These are phyloP conservation scores for Phlyctochytrium arcticum DNA, from an alignment of 192 early-diverging fungal genomes.

Conservation along the genomic window DNA sequence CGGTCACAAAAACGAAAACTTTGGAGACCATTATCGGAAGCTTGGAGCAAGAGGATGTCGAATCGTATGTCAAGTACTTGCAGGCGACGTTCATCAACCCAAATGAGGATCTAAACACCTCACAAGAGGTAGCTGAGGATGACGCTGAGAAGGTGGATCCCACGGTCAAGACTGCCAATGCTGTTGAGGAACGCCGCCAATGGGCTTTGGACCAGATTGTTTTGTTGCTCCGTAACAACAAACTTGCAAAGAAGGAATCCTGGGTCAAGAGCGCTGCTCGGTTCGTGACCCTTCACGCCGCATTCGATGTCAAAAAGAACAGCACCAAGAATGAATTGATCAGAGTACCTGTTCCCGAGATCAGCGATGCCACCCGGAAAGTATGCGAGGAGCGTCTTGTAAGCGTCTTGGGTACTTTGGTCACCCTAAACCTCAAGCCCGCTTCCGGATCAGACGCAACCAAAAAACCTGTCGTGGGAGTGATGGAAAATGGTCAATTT, in stretches of 20 bases:
- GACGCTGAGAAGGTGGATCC: too few relatives aligned
- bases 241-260: constrained; percentile 71
- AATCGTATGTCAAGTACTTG: constrained; percentile 70
- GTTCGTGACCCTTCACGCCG: constrained; percentile 69
- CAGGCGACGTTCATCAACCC: constrained; percentile 60
- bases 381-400: constrained; percentile 62
- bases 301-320: constrained; percentile 58
- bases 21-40: constrained; percentile 71
- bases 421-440: constrained; percentile 43
- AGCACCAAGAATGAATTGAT: constrained; percentile 37
- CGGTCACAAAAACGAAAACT: constrained; percentile 68
- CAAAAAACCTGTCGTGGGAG: constrained; percentile 36
- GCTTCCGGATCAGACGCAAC: constrained; percentile 24
- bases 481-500: constrained; percentile 53
- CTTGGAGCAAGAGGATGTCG: constrained; percentile 65
- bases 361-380: constrained; percentile 53
- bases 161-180: too few relatives aligned
- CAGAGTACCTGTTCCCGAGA: constrained; percentile 46
- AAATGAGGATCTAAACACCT: not conserved
- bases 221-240: constrained; percentile 64
- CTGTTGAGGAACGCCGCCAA: constrained; percentile 6
- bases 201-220: constrained; percentile 87
- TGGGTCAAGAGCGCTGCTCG: constrained; percentile 64
- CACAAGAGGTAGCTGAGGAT: not conserved
- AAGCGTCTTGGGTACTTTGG: constrained; percentile 65